Percentiles rank a stretch among this genome's conserved stretches.
Conservation (phyloP, 2,329 filamentous ascomycete species). For the Erysiphe neolycopersici region DNA sequence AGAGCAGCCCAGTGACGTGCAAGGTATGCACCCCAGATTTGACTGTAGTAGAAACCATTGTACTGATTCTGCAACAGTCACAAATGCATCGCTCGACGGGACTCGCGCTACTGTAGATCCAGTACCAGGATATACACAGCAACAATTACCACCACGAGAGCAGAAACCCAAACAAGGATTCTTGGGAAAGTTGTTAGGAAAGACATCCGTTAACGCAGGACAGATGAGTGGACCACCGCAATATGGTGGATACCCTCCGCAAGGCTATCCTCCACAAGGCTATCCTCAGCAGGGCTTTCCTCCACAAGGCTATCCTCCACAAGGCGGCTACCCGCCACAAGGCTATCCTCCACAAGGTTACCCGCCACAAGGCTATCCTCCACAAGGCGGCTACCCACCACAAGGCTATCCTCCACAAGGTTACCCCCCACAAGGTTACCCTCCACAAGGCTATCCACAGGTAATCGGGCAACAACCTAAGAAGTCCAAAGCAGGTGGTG, state of each 20-base stretch:
- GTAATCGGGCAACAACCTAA: slow-evolving; percentile 8
- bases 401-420: slow-evolving; percentile 15
- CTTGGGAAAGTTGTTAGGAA: slow-evolving; percentile 1
- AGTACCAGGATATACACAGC: slow-evolving; percentile 1
- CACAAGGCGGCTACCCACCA: slow-evolving; percentile 10
- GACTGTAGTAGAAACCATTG: background rate
- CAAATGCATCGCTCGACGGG: slow-evolving; percentile 65
- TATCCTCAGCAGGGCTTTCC: too few species aligned
- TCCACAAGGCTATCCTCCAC: slow-evolving; percentile 10
- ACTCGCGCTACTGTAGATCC: slow-evolving; percentile 11
- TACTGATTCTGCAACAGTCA: slow-evolving; percentile 40
- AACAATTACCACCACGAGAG: background rate
- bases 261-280: slow-evolving; percentile 8
- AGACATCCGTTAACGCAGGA: slow-evolving; percentile 2
- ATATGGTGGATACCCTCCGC: slow-evolving; percentile 7
- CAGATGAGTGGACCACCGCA: slow-evolving; percentile 10
- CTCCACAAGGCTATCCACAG: slow-evolving; percentile 11
- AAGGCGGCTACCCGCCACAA: slow-evolving; percentile 16
- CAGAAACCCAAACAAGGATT: background rate
- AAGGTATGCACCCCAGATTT: background rate
- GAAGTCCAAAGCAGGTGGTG: slow-evolving; percentile 20
- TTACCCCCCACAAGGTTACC: slow-evolving; percentile 4
- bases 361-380: slow-evolving; percentile 1
- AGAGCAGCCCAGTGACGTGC: background rate
- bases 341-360: slow-evolving; percentile 9